Conservation (phyloP, 257 asterid genomes). For the Galeopsis tetrahit region DNA sequence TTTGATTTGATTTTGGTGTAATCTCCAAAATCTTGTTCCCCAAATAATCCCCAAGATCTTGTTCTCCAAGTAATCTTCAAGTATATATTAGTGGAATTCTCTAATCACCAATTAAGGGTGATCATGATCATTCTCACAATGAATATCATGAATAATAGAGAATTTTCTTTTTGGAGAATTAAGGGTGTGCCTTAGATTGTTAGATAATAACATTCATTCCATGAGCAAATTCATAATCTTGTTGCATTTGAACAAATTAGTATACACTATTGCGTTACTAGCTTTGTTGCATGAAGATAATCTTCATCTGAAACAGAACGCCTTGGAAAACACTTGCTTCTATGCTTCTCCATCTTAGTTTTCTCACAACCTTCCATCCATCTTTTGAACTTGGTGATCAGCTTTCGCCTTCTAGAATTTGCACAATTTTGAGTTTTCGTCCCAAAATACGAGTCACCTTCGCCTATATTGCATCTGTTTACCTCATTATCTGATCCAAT, state of each 20-base stretch:
- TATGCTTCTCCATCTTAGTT: conserved; percentile 39
- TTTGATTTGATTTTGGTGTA: too few species aligned
- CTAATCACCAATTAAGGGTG: too few species aligned
- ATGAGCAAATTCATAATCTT: background rate
- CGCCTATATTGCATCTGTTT: conserved; percentile 28
- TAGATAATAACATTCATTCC: background rate
- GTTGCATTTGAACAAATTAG: background rate
- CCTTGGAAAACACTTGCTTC: conserved; percentile 38
- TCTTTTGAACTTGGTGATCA: conserved; percentile 54
- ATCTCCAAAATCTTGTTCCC: too few species aligned
- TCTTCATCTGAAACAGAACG: conserved; percentile 38
- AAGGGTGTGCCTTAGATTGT: background rate
- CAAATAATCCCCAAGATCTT: too few species aligned
- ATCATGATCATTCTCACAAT: too few species aligned
- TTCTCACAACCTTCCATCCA: conserved; percentile 63
- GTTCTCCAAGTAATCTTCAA: too few species aligned
- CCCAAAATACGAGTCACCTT: conserved; percentile 39
- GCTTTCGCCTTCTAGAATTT: conserved; percentile 52
- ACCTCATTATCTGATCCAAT: conserved; percentile 45
- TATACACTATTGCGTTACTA: conserved; percentile 55
- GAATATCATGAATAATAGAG: too few species aligned
- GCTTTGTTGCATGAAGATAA: conserved; percentile 41
- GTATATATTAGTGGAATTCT: too few species aligned
- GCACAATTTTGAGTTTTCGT: conserved; percentile 31
- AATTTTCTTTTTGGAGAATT: background rate